Base-by-base conservation (phyloP, 176 grass and related monocot genomes). In the Avena insularis region DNA sequence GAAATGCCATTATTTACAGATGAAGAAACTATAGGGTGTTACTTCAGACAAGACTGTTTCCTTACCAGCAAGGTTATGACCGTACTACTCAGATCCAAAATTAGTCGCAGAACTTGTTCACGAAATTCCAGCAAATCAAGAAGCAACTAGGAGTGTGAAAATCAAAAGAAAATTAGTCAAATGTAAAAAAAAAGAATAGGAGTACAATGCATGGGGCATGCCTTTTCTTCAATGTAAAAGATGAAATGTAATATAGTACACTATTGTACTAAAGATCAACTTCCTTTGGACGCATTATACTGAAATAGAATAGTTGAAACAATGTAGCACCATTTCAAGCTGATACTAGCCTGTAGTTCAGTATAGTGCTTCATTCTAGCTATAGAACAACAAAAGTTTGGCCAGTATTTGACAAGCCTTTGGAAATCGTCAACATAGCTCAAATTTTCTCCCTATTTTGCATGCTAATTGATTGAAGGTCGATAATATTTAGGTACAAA, bases 91-190 rank as follows among this genome's bases (percentile, higher is more conserved):
- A 98, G 83, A 77, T 98, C 96, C 89, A 98, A 92, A 91, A 96
- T 94, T 60, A 98, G 90, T 31, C 93, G 93, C 60, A 96, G 77
- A 65, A 92, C 93, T 96, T 98, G 96, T 87, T 98, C 96, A 48
- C 92, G 93, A 87, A 98, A 98, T 64, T 94, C 96, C 93, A 98
- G 92, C 89, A 98, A 90, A 92, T 98, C 96, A 85, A 93, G 90
- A 88, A 98, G 92, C 85, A 98, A 68, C 96, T 98, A 75, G 84
- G 15, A 11, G 16, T 17, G 71, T 77, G 64, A 27, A 57, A 86
- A 82, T 82, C 54, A 38, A 71, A 86, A 64, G 46, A 54, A 78
- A 89, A 65, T 75, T 75, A 86, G 31, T 13, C 20, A 83, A 71
- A 78, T 75, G 57, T 47, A 33, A 27, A 45, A 51, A 55, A 1